A percentile compares a stretch with the other conserved stretches of the same genome.
Conservation (phyloP, 306 rosid genomes). For the Mimosa bimucronata region DNA sequence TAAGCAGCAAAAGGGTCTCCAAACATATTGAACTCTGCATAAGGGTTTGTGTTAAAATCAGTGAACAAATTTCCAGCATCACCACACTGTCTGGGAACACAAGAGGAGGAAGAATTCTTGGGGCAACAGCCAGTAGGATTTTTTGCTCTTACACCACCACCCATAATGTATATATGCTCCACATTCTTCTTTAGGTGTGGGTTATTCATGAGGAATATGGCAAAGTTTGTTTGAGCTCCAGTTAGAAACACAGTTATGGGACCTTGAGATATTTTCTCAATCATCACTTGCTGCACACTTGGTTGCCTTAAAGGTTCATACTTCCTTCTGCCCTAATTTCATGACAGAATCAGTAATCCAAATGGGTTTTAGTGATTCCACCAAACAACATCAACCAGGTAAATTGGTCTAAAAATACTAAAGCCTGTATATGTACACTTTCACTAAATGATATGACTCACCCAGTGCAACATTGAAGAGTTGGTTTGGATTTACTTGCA, state of each 20-base stretch:
- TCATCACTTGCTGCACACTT: constrained; percentile 87
- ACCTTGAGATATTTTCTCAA: constrained; percentile 75
- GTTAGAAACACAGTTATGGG: constrained; percentile 61
- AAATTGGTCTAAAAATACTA: neutral
- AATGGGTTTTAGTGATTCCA: neutral
- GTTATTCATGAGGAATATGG: constrained; percentile 77
- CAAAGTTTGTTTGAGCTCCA: constrained; percentile 88
- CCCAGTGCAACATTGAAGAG: neutral
- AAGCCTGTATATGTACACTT: neutral
- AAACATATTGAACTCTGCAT: constrained; percentile 85
- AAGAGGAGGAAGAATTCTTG: constrained; percentile 57
- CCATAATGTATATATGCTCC: constrained; percentile 86
- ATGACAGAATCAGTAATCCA: constrained; percentile 27
- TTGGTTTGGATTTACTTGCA: too few species aligned
- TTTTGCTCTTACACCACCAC: constrained; percentile 85
- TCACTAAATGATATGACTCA: neutral
- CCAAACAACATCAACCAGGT: neutral
- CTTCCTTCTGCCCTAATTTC: constrained; percentile 70
- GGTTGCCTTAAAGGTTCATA: constrained; percentile 71
- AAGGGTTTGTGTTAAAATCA: constrained; percentile 71
- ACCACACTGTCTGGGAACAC: constrained; percentile 79
- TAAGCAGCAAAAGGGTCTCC: constrained; percentile 97
- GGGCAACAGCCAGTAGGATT: constrained; percentile 95
- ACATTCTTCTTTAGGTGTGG: constrained; percentile 83
- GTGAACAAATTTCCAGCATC: constrained; percentile 82